These are phyloP conservation scores for Colletotrichum kahawae DNA, from an alignment of 2,329 filamentous ascomycete species.

Conservation along the genomic window DNA sequence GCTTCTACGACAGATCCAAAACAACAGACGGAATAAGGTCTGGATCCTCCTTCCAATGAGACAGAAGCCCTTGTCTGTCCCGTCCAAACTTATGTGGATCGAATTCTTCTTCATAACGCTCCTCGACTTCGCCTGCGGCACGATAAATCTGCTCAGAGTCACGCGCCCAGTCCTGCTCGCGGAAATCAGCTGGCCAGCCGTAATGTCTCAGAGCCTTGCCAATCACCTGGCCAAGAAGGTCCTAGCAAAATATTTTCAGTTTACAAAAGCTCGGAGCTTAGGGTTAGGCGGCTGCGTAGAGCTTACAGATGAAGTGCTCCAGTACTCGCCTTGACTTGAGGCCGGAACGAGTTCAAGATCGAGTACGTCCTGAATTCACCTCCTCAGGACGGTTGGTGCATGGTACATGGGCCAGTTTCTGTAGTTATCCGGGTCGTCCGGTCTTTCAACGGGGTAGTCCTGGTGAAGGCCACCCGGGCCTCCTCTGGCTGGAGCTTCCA, in stretches of 20 bases:
- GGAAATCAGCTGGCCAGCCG: slow-evolving; percentile 4
- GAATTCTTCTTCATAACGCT: not conserved
- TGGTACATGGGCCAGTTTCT: slow-evolving; percentile 14
- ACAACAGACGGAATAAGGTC: not conserved
- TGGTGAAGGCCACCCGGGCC: not conserved
- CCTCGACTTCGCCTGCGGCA: not conserved
- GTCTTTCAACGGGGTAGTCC: not conserved
- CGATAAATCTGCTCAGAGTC: not conserved
- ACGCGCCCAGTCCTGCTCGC: slow-evolving; percentile 1
- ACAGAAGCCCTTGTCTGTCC: not conserved
- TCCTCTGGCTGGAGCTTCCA: not conserved
- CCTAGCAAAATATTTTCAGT: not conserved
- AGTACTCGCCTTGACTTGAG: not conserved
- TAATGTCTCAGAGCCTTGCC: not conserved
- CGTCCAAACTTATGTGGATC: not conserved
- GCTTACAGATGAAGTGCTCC: not conserved
- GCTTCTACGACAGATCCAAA: not conserved
- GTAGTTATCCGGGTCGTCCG: not conserved
- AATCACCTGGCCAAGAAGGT: not conserved
- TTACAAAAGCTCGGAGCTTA: not conserved
- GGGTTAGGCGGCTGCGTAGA: not conserved
- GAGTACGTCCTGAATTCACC: not conserved
- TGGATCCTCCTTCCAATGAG: not conserved
- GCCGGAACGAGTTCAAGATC: not conserved
- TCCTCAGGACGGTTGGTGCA: not conserved